phyloP scores from a whole-genome alignment of 2,329 filamentous ascomycete genomes.

The Coniochaeta prunicola region DNA sequence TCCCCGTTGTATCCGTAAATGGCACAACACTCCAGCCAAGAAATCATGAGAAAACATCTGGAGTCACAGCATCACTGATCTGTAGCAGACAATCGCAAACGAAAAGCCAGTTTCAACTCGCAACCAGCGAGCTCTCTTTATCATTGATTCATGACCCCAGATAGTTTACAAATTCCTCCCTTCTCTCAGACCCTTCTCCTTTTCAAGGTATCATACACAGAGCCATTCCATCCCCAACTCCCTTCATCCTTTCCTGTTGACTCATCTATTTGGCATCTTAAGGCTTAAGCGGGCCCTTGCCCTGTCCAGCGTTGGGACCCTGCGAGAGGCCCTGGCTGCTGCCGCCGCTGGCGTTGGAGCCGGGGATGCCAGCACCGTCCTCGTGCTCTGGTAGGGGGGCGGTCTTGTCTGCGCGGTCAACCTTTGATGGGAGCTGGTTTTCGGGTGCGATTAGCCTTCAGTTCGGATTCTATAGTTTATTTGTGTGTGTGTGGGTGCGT shows the following conservation, averaged over 20 bases:
- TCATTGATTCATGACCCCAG: too few species aligned
- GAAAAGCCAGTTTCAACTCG: background rate
- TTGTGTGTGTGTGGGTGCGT: too few species aligned
- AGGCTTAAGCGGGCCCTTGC: conserved; percentile 9
- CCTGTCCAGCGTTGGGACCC: conserved; percentile 33
- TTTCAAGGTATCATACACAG: background rate
- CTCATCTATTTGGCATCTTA: too few species aligned
- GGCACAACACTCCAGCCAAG: background rate
- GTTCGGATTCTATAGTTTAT: too few species aligned
- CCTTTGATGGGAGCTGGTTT: conserved; percentile 19
- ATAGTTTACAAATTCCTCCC: background rate
- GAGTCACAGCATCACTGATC: too few species aligned
- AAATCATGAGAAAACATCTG: background rate
- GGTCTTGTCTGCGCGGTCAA: conserved; percentile 41
- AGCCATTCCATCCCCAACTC: background rate
- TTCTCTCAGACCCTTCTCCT: background rate
- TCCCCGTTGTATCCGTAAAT: background rate
- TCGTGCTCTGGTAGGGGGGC: conserved; percentile 39
- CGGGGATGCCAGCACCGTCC: conserved; percentile 33
- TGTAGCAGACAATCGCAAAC: background rate
- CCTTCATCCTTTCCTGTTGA: conserved; percentile 6
- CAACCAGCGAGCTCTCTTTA: background rate
- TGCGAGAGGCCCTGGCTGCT: conserved; percentile 32
- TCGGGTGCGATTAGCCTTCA: conserved; percentile 3
- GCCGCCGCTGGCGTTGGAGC: conserved; percentile 34